Percentiles rank a stretch among this genome's conserved stretches.
Conservation (phyloP, 768 basidiomycete genomes). For the Boletus barrowsii region DNA sequence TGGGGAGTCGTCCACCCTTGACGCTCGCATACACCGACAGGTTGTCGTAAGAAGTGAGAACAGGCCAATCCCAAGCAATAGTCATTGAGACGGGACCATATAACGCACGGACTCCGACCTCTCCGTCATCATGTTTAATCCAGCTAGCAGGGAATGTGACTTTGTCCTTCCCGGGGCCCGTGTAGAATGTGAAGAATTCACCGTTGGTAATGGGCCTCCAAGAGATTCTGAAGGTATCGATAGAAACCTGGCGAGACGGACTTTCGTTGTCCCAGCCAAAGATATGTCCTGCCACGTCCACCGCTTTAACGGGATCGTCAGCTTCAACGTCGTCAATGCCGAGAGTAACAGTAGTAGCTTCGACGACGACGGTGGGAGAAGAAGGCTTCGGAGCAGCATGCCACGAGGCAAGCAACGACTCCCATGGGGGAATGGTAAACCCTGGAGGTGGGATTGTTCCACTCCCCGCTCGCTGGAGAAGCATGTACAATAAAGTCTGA, state of each 20-base stretch:
- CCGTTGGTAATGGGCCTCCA: slow-evolving; percentile 88
- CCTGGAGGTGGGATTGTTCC: slow-evolving; percentile 78
- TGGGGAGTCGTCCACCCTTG: slow-evolving; percentile 92
- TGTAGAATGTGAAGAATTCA: slow-evolving; percentile 73
- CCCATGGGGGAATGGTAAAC: slow-evolving; percentile 74
- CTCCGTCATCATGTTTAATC: slow-evolving; percentile 14
- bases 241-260: slow-evolving; percentile 57
- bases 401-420: slow-evolving; percentile 47
- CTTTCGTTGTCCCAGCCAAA: slow-evolving; percentile 97
- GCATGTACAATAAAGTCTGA: slow-evolving; percentile 90
- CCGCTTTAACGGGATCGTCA: slow-evolving; percentile 48
- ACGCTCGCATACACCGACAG: slow-evolving; percentile 76
- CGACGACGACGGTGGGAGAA: slow-evolving; percentile 50
- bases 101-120: slow-evolving; percentile 69
- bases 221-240: slow-evolving; percentile 72
- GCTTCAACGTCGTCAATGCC: slow-evolving; percentile 84
- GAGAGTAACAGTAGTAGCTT: slow-evolving; percentile 55
- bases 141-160: slow-evolving; percentile 33
- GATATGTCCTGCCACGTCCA: slow-evolving; percentile 52
- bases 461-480: slow-evolving; percentile 74
- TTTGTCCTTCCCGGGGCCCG: slow-evolving; percentile 40
- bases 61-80: slow-evolving; percentile 81
- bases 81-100: slow-evolving; percentile 82
- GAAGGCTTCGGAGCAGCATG: slow-evolving; percentile 41
- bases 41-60: slow-evolving; percentile 74